These are phyloP conservation scores for Hemileccinum impolitum DNA, from an alignment of 768 basidiomycete species.

Conservation along the genomic window DNA sequence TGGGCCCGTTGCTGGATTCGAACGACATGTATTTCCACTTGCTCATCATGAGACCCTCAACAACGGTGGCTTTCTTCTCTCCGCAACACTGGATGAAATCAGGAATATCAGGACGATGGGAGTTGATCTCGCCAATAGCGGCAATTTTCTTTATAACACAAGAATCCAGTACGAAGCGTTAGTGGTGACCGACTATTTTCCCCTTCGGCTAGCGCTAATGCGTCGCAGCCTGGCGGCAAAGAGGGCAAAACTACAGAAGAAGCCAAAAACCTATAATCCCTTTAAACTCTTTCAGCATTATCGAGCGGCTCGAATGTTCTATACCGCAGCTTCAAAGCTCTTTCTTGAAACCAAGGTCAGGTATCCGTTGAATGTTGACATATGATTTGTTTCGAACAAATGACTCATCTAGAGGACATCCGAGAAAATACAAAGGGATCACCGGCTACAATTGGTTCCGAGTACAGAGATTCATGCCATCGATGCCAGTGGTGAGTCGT, in stretches of 20 bases:
- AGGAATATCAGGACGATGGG: neutral
- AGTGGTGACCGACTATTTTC: neutral
- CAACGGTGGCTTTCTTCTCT: neutral
- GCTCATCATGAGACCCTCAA: neutral
- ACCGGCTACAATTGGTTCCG: neutral
- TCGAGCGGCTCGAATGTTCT: conserved; percentile 2
- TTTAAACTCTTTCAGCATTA: neutral
- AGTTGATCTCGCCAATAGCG: neutral
- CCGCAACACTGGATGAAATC: neutral
- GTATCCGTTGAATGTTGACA: neutral
- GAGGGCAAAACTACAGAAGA: neutral
- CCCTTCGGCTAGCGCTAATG: too few relatives aligned
- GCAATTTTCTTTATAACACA: neutral
- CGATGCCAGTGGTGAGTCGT: neutral
- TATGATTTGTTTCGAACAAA: neutral
- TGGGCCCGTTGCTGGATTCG: neutral
- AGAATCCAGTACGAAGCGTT: neutral
- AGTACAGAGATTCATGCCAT: neutral
- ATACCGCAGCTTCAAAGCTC: neutral
- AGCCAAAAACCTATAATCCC: neutral
- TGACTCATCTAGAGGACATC: conserved; percentile 4
- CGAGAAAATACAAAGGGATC: conserved; percentile 3
- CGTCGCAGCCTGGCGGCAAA: neutral
- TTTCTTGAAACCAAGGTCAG: neutral
- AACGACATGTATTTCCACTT: neutral